Evolutionary conservation across 768 basidiomycete genomes (phyloP).

Genomic region (Russula dissimulans): DNA sequence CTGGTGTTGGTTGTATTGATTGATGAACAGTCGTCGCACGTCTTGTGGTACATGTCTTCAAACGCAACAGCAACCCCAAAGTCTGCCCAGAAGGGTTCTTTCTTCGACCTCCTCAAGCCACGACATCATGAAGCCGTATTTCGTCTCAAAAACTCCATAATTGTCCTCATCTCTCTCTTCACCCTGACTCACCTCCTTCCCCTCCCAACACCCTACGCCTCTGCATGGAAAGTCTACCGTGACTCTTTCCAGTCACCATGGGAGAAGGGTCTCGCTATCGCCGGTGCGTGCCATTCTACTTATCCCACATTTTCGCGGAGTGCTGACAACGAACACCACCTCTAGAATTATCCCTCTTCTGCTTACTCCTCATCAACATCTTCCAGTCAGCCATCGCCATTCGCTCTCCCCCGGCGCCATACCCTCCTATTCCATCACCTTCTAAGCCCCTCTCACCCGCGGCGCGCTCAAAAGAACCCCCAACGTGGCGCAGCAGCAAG

Average conservation of each 20-base stretch:
- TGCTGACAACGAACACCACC: too few relatives aligned
- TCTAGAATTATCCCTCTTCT: conserved; percentile 8
- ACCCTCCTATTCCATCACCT: conserved; percentile 13
- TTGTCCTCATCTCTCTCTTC: conserved; percentile 6
- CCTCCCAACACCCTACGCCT: conserved; percentile 13
- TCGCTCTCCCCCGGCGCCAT: conserved; percentile 9
- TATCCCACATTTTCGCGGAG: too few relatives aligned
- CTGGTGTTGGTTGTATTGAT: too few relatives aligned
- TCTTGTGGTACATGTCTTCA: conserved; percentile 1
- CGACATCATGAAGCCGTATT: conserved; percentile 15
- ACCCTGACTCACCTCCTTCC: conserved; percentile 20
- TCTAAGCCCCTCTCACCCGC: conserved; percentile 1
- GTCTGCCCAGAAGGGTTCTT: background rate
- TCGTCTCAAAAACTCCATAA: conserved; percentile 12
- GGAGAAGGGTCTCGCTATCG: conserved; percentile 7
- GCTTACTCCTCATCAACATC: conserved; percentile 13
- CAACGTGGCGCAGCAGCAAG: background rate
- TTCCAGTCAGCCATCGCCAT: conserved; percentile 12
- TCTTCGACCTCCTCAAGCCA: conserved; percentile 15
- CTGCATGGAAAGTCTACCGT: conserved; percentile 17
- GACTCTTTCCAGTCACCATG: conserved; percentile 14
- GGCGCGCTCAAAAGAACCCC: background rate
- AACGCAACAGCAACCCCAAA: background rate
- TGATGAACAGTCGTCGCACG: too few relatives aligned
- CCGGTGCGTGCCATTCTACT: conserved; percentile 1